These are phyloP conservation scores for Oryza coarctata DNA, from an alignment of 176 grass and related monocot species.

Conservation along the genomic window DNA sequence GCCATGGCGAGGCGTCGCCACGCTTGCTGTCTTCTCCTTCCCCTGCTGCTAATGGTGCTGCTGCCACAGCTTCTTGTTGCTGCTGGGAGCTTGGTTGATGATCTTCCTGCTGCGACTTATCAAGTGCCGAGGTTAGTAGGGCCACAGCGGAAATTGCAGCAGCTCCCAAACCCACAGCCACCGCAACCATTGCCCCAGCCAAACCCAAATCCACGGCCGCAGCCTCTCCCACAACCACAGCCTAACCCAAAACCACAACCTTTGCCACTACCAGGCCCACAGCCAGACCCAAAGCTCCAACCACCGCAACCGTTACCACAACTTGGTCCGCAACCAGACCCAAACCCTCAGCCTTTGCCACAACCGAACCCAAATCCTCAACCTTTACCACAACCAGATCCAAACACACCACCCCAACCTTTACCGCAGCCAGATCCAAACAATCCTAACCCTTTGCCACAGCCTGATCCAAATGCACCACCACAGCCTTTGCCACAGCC, in stretches of 20 bases:
- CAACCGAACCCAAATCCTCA: background rate
- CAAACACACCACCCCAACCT: background rate
- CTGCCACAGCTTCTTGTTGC: background rate
- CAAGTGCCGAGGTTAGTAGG: no score
- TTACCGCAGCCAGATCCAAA: background rate
- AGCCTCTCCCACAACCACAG: background rate
- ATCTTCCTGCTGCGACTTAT: background rate
- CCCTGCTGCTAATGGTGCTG: no score
- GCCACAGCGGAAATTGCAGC: background rate
- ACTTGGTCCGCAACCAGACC: background rate
- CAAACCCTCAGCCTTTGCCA: background rate
- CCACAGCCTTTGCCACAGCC: background rate
- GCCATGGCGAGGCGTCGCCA: slow-evolving; percentile 16
- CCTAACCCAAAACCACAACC: background rate
- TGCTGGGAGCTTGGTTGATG: background rate
- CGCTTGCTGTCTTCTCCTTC: background rate
- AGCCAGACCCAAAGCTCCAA: background rate
- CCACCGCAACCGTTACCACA: background rate
- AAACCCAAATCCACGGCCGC: background rate
- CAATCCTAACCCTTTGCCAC: background rate
- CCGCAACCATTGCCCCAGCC: background rate
- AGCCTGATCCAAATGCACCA: background rate
- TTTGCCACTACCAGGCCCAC: background rate
- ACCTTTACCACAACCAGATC: background rate
- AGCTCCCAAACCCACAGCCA: background rate